Evolutionary conservation across 139 green algal species (phyloP).

Genomic region (Micractinium conductrix): DNA sequence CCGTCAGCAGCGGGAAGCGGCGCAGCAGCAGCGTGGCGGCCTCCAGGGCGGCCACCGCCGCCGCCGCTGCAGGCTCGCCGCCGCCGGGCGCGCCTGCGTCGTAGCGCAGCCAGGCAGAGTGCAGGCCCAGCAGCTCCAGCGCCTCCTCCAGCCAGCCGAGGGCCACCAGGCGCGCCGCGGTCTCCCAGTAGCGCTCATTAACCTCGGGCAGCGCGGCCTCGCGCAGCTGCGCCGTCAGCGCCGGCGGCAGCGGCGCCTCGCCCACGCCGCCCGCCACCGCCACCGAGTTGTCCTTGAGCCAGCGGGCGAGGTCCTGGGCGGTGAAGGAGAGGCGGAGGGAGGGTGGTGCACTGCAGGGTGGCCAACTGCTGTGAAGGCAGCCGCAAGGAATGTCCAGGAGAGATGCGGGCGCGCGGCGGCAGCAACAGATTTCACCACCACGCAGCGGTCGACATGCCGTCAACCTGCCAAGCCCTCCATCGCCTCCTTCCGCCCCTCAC

Average conservation of each 20-base stretch:
- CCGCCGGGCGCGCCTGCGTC: constrained; percentile 8
- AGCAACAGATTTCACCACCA: no score
- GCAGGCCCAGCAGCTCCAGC: constrained; percentile 60
- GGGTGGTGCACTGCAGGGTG: no score
- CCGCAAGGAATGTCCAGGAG: no score
- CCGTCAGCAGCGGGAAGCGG: constrained; percentile 29
- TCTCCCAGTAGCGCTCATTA: constrained; percentile 45
- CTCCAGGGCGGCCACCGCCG: constrained; percentile 37
- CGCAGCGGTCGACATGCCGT: no score
- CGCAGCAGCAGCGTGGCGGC: constrained; percentile 36
- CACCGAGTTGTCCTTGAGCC: constrained; percentile 31
- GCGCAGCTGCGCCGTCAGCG: not conserved
- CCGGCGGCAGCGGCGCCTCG: constrained; percentile 11
- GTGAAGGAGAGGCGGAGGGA: no score
- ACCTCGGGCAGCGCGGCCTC: constrained; percentile 33
- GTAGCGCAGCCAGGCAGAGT: constrained; percentile 57
- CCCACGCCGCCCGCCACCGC: constrained; percentile 12
- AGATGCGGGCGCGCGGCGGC: no score
- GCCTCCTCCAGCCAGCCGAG: constrained; percentile 64
- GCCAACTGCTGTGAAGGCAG: no score
- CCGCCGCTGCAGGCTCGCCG: not conserved
- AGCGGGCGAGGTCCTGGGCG: constrained; percentile 37
- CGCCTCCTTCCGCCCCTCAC: not conserved
- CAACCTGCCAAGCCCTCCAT: no score
- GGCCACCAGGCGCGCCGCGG: constrained; percentile 54